Percentiles rank a stretch among this genome's conserved stretches.
Conservation (phyloP, 441 rosid species). For the Kokia cookei region DNA sequence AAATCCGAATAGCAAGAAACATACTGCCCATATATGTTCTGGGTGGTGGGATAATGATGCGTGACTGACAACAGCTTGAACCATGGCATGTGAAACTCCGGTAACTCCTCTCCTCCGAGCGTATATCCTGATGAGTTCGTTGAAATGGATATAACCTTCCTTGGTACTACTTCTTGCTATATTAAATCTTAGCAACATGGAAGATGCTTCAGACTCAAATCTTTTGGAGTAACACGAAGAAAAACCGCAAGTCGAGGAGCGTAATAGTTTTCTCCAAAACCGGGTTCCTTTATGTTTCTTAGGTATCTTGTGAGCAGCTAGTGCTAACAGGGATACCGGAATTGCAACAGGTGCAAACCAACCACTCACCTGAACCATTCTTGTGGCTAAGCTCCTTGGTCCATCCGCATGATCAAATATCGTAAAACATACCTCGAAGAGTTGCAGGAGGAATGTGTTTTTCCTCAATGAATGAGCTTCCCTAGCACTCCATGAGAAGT, state of each 20-base stretch:
- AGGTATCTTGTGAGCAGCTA: constrained; percentile 76
- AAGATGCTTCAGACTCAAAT: constrained; percentile 75
- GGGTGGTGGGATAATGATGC: constrained; percentile 49
- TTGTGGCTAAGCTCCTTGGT: constrained; percentile 78
- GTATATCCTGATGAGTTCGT: constrained; percentile 62
- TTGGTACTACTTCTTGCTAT: constrained; percentile 65
- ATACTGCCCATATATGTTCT: constrained; percentile 81
- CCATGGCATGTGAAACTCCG: constrained; percentile 57
- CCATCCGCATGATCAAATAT: constrained; percentile 92
- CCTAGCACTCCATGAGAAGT: constrained; percentile 51
- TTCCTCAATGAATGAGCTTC: constrained; percentile 41
- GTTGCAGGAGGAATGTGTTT: constrained; percentile 64
- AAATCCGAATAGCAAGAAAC: constrained; percentile 74
- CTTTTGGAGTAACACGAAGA: constrained; percentile 50
- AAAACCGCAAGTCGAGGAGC: constrained; percentile 63
- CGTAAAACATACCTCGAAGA: constrained; percentile 91
- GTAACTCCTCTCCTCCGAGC: constrained; percentile 43
- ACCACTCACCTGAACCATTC: constrained; percentile 82
- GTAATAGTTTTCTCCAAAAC: constrained; percentile 51
- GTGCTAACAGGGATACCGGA: constrained; percentile 57
- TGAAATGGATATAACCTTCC: constrained; percentile 54
- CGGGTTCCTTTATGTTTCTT: constrained; percentile 49
- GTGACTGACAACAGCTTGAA: constrained; percentile 60
- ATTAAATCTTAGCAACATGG: constrained; percentile 76
- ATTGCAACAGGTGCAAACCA: constrained; percentile 90